A percentile compares a stretch with the other conserved stretches of the same genome.
Evolutionary conservation across 108 stramenopile species (phyloP).

Genomic region (Halocafeteria seosinensis): DNA sequence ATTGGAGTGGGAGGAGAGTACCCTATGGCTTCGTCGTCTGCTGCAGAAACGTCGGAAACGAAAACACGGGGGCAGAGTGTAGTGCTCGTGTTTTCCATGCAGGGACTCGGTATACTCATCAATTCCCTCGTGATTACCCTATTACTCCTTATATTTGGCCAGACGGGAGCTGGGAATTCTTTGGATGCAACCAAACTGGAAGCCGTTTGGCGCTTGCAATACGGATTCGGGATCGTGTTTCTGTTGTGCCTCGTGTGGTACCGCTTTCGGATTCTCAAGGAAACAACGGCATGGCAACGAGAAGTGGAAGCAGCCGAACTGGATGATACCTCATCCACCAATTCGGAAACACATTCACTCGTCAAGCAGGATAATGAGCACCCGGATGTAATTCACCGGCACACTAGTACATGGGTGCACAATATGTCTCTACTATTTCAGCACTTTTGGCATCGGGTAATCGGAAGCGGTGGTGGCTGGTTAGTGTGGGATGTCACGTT

Average conservation of each 20-base stretch:
- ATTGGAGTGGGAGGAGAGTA: conserved; percentile 44
- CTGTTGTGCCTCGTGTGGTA: conserved; percentile 9
- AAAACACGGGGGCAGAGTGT: conserved; percentile 13
- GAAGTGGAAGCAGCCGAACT: too few species aligned
- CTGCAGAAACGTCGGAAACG: conserved; percentile 1
- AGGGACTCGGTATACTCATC: conserved; percentile 24
- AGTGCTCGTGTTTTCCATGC: conserved; percentile 34
- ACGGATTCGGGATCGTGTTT: conserved; percentile 7
- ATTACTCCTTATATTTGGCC: background rate
- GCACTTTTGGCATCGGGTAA: conserved; percentile 8
- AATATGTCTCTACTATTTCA: too few species aligned
- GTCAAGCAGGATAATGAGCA: too few species aligned
- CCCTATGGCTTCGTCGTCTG: conserved; percentile 33
- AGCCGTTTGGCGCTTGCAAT: conserved; percentile 10
- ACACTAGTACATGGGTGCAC: too few species aligned
- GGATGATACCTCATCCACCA: too few species aligned
- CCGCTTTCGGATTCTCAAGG: background rate
- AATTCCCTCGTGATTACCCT: conserved; percentile 1
- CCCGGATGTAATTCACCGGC: too few species aligned
- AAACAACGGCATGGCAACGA: background rate
- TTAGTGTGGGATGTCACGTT: conserved; percentile 42
- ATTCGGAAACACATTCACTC: too few species aligned
- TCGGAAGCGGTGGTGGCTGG: conserved; percentile 42
- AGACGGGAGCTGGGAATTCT: too few species aligned
- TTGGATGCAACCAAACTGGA: background rate